Base-by-base conservation (phyloP, 2,329 filamentous ascomycete species). In the Fusarium musae region DNA sequence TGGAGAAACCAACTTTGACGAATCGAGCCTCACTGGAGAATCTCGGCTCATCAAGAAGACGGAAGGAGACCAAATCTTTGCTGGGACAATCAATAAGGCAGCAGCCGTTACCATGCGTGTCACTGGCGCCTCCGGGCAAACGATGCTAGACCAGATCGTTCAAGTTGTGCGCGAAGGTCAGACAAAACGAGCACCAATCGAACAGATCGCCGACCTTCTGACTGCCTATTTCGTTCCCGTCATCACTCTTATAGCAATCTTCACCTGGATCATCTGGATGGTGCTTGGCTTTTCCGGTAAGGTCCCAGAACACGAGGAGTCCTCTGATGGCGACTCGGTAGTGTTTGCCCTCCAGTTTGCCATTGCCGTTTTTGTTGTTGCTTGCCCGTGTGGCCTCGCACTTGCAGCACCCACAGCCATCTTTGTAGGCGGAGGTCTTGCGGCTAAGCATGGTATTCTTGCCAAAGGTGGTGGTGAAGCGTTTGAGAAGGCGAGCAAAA, bases 1-100 rank as follows among this genome's bases (percentile, higher is more conserved):
- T 69, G 91, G 89, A 7, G 86, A 90, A 56, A 90, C 89, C 49
- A 87, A 85, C 56, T 97, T 98, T 77, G 94, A 98, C 78, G 96
- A 98, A 80, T 95, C 94, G 16, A 97, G 94, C 69, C 85, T 98
- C 68, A 98, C 96, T 4, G 93, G 93, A 59, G 93, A 95, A 82
- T 93, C 93, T 19, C 87, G 88, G 11, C 88, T 88, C 1, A 88
- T 95, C 62, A 87, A 86, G 77, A 95, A 95, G 82, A 70, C 57
- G 0, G 75, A 83, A 5, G 91, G 90, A 7, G 92, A 94, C 66
- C 83, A 85, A 21, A 90, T 95, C 5, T 95, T 88, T 75, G 89
- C 92, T 1, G 93, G 93, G 21, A 95, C 93, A 0, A 86, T 95
- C 79, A 95, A 95, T 82, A 92, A 92, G 77, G 90, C 86, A 10